Conservation (phyloP, 257 asterid genomes). For the Ehretia macrophylla region DNA sequence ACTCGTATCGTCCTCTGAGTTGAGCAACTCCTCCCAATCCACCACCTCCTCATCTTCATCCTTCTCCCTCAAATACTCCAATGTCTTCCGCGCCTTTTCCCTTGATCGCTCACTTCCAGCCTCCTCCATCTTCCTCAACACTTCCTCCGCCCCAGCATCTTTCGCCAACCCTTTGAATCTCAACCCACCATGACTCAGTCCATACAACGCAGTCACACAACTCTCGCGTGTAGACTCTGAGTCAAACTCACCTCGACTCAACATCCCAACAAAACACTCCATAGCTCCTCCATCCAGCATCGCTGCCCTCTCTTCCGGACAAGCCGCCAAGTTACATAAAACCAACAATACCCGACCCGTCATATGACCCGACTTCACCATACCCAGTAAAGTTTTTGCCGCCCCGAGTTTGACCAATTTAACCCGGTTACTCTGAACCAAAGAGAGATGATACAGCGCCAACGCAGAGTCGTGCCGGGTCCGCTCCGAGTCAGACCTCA, state of each 20-base stretch:
- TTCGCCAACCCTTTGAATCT: constrained; percentile 89
- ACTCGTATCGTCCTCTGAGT: constrained; percentile 46
- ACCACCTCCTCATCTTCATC: constrained; percentile 73
- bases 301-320: constrained; percentile 76
- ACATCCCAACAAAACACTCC: constrained; percentile 53
- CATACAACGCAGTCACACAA: constrained; percentile 59
- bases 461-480: constrained; percentile 80
- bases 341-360: constrained; percentile 54
- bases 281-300: constrained; percentile 64
- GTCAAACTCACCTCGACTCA: constrained; percentile 43
- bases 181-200: constrained; percentile 86
- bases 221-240: constrained; percentile 48
- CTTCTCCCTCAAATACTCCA: constrained; percentile 62
- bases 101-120: constrained; percentile 38
- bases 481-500: constrained; percentile 74
- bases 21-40: constrained; percentile 89
- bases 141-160: constrained; percentile 78
- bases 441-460: constrained; percentile 77
- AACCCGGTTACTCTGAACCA: constrained; percentile 75
- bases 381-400: constrained; percentile 50
- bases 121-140: constrained; percentile 47
- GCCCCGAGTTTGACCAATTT: constrained; percentile 79
- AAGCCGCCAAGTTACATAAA: constrained; percentile 61
- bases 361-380: constrained; percentile 70
- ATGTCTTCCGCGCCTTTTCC: constrained; percentile 48